Evolutionary conservation across 495 filamentous ascomycete species (phyloP).

Genomic region (Baudoinia panamericana): DNA sequence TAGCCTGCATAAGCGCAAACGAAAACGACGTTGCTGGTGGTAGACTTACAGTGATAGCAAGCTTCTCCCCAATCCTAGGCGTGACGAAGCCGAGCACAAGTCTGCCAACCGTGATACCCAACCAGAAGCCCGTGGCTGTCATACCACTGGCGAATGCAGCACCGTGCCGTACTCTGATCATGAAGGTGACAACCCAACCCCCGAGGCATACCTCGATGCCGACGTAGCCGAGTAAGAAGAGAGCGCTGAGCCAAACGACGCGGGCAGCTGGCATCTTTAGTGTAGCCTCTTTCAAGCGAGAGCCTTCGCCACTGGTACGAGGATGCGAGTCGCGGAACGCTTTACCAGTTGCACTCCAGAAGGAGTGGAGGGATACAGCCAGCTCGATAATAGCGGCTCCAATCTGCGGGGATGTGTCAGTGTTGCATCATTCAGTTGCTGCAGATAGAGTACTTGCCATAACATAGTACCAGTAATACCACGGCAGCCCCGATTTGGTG

Average conservation of each 20-base stretch:
- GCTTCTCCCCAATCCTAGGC: conserved; percentile 45
- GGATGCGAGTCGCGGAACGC: conserved; percentile 43
- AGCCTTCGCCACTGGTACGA: conserved; percentile 30
- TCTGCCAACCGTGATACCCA: conserved; percentile 49
- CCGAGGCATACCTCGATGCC: conserved; percentile 77
- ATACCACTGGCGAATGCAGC: conserved; percentile 45
- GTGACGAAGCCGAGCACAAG: conserved; percentile 52
- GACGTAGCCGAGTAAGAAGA: conserved; percentile 70
- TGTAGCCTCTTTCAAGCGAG: conserved; percentile 45
- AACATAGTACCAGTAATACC: conserved; percentile 50
- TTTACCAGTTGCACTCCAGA: conserved; percentile 54
- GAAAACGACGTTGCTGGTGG: neutral
- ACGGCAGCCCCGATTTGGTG: conserved; percentile 35
- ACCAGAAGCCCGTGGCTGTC: conserved; percentile 54
- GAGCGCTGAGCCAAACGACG: conserved; percentile 62
- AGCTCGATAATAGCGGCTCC: conserved; percentile 52
- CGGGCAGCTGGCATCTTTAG: conserved; percentile 32
- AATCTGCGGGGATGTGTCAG: conserved; percentile 33
- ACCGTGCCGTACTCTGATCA: conserved; percentile 46
- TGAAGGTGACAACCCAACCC: conserved; percentile 56
- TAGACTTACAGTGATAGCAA: conserved; percentile 38
- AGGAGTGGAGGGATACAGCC: conserved; percentile 38
- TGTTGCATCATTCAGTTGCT: neutral
- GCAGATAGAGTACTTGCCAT: no score
- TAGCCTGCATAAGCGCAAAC: conserved; percentile 2